Evolutionary conservation across 2,329 filamentous ascomycete genomes (phyloP).

Genomic region (Paecilomyces sp.): DNA sequence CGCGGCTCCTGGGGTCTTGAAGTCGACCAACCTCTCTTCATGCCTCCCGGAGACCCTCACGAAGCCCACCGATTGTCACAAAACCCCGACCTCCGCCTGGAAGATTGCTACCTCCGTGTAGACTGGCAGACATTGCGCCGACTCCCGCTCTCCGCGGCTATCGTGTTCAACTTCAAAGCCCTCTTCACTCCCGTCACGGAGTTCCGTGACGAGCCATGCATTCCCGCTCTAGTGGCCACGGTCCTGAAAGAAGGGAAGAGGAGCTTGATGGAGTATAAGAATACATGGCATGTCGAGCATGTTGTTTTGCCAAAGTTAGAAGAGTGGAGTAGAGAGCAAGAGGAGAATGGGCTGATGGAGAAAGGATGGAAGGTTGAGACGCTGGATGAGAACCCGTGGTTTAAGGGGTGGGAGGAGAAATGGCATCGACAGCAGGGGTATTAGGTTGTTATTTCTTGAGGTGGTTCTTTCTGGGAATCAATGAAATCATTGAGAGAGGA

Average conservation of each 20-base stretch:
- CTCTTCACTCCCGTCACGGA: slow-evolving; percentile 68
- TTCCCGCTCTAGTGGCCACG: slow-evolving; percentile 63
- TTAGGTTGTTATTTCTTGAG: slow-evolving; percentile 15
- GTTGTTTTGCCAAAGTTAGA: slow-evolving; percentile 60
- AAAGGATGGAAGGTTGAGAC: slow-evolving; percentile 61
- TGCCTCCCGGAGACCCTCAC: slow-evolving; percentile 62
- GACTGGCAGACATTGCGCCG: slow-evolving; percentile 85
- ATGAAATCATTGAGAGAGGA: neutral
- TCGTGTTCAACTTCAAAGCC: slow-evolving; percentile 86
- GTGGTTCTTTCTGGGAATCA: too few relatives aligned
- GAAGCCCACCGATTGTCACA: slow-evolving; percentile 55
- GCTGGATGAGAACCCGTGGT: slow-evolving; percentile 68
- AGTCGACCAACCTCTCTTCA: slow-evolving; percentile 65
- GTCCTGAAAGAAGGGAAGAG: slow-evolving; percentile 65
- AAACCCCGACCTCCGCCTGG: slow-evolving; percentile 47
- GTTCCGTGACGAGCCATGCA: slow-evolving; percentile 63
- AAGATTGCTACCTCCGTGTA: slow-evolving; percentile 63
- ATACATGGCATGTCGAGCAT: slow-evolving; percentile 72
- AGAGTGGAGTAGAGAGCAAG: slow-evolving; percentile 59
- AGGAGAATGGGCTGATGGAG: slow-evolving; percentile 52
- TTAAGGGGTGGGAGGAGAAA: slow-evolving; percentile 67
- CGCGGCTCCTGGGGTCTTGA: slow-evolving; percentile 80
- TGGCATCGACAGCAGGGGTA: slow-evolving; percentile 62
- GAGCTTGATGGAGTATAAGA: slow-evolving; percentile 70
- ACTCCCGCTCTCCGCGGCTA: slow-evolving; percentile 65